Evolutionary conservation across 192 early-diverging fungal genomes (phyloP).

Genomic region (Podila epigama): DNA sequence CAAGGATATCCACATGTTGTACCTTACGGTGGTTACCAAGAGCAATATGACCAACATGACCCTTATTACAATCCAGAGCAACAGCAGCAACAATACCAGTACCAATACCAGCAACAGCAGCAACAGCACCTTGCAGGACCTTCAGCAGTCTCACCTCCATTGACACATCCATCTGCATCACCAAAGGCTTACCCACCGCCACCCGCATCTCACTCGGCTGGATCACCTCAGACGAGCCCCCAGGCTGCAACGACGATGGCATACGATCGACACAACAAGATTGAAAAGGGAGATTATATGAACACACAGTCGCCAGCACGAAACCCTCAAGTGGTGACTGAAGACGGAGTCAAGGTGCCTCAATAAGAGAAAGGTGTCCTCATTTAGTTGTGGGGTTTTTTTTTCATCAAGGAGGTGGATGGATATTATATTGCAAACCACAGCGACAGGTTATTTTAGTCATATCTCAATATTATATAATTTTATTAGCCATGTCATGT

Average conservation of each 20-base stretch:
- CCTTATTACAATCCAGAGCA: background rate
- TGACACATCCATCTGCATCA: conserved; percentile 9
- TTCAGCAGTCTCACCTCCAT: conserved; percentile 9
- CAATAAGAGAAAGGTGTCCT: background rate
- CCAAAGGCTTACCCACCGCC: conserved; percentile 16
- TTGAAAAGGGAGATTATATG: conserved; percentile 5
- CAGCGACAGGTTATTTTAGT: no score
- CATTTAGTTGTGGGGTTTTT: background rate
- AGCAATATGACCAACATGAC: conserved; percentile 5
- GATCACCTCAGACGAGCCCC: background rate
- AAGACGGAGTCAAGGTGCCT: background rate
- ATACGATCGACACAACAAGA: conserved; percentile 2
- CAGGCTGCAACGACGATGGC: background rate
- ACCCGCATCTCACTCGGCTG: background rate
- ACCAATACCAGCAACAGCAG: background rate
- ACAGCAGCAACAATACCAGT: background rate
- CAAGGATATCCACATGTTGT: background rate
- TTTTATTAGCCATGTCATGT: no score
- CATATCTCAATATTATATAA: no score
- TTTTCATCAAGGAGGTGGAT: background rate
- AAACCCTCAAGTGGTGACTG: conserved; percentile 4
- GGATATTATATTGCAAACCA: no score
- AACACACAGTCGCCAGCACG: conserved; percentile 1
- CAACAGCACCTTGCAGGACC: background rate
- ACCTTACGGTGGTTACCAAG: background rate